Evolutionary conservation across 2,329 filamentous ascomycete species (phyloP).

Genomic region (Dactylellina parvicollis): DNA sequence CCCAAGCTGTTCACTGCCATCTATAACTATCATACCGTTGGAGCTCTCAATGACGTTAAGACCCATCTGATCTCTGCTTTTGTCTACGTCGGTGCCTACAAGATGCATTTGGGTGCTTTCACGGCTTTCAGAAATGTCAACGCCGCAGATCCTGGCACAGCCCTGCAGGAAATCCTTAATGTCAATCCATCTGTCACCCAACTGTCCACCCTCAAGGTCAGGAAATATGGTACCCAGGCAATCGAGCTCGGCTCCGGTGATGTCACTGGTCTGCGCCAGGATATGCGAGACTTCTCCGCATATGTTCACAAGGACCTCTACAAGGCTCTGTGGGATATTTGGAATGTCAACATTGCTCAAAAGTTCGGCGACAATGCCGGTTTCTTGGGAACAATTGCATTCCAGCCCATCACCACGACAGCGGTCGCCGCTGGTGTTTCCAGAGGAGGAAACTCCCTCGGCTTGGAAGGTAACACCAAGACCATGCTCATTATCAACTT

Average conservation of each 20-base stretch:
- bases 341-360: slow-evolving; percentile 4
- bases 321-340: slow-evolving; percentile 9
- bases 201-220: slow-evolving; percentile 14
- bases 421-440: slow-evolving; percentile 57
- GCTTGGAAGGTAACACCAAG: slow-evolving; percentile 55
- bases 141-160: slow-evolving; percentile 3
- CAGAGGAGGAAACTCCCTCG: slow-evolving; percentile 59
- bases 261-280: slow-evolving; percentile 25
- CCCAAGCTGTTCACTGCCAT: slow-evolving; percentile 14
- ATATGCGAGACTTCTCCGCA: slow-evolving; percentile 42
- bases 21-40: slow-evolving; percentile 36
- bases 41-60: slow-evolving; percentile 3
- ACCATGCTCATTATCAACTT: slow-evolving; percentile 47
- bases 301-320: slow-evolving; percentile 28
- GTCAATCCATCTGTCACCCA: slow-evolving; percentile 6
- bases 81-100: slow-evolving; percentile 17
- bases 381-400: slow-evolving; percentile 57
- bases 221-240: slow-evolving; percentile 17
- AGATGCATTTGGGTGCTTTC: slow-evolving; percentile 45
- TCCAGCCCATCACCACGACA: slow-evolving; percentile 60
- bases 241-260: slow-evolving; percentile 31
- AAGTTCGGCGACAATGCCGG: slow-evolving; percentile 29
- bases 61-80: slow-evolving; percentile 50
- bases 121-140: slow-evolving; percentile 38
- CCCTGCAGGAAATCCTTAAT: slow-evolving; percentile 17